Conservation (phyloP, 257 asterid genomes). For the Przewalskia tangutica region DNA sequence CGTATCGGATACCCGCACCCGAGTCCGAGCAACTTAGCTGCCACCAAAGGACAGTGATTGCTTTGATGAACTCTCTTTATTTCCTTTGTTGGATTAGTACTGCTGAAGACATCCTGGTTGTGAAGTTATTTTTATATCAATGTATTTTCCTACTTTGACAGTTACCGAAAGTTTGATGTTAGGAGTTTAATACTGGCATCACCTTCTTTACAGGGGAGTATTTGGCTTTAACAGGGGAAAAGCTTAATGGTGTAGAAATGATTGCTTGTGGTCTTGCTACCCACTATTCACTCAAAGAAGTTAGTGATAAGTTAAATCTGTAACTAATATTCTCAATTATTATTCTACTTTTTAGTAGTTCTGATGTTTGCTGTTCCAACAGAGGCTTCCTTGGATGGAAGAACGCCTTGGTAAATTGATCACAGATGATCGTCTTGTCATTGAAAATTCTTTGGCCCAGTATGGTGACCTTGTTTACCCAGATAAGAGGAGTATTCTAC, state of each 20-base stretch:
- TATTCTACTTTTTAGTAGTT: background rate
- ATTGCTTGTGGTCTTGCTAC: slow-evolving; percentile 95
- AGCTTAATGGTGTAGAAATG: slow-evolving; percentile 84
- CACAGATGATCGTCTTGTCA: slow-evolving; percentile 77
- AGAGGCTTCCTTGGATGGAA: slow-evolving; percentile 93
- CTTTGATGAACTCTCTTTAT: background rate
- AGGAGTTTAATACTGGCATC: background rate
- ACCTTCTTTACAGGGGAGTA: slow-evolving; percentile 65
- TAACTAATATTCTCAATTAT: slow-evolving; percentile 14
- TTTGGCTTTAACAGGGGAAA: slow-evolving; percentile 90
- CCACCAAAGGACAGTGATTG: background rate
- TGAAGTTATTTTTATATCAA: background rate
- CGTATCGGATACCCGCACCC: no score
- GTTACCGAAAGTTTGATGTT: background rate
- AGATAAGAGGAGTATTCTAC: slow-evolving; percentile 52
- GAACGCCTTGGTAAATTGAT: slow-evolving; percentile 79
- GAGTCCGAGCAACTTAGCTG: no score
- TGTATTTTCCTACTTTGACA: background rate
- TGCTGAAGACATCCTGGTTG: background rate
- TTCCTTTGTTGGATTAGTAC: background rate
- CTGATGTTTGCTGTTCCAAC: slow-evolving; percentile 10
- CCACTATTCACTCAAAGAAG: slow-evolving; percentile 71
- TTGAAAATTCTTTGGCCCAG: slow-evolving; percentile 79
- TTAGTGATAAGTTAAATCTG: slow-evolving; percentile 9
- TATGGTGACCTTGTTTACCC: slow-evolving; percentile 90